A percentile compares a stretch with the other conserved stretches of the same genome.
These are phyloP conservation scores for Teunomyces kruisii DNA, from an alignment of 805 yeast genomes.

Conservation along the genomic window DNA sequence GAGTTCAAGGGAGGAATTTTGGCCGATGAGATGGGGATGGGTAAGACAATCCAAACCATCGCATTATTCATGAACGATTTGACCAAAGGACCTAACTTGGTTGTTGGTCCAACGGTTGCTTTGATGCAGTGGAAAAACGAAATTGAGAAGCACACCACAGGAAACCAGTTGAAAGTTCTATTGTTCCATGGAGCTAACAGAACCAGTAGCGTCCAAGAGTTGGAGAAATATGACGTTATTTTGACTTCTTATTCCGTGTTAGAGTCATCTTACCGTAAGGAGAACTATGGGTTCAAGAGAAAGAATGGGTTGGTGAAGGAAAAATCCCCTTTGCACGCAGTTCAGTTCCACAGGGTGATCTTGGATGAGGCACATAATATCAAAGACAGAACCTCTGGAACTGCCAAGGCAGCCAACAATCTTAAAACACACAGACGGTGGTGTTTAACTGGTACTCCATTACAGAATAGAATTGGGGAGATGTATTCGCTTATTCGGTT, in stretches of 20 bases:
- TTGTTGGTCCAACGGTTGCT: constrained; percentile 98
- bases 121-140: constrained; percentile 97
- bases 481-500: constrained; percentile 89
- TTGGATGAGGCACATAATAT: constrained; percentile 97
- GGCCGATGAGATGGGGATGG: constrained; percentile 99
- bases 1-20: constrained; percentile 84
- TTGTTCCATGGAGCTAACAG: constrained; percentile 87
- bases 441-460: constrained; percentile 95
- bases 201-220: constrained; percentile 53
- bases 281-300: constrained; percentile 78
- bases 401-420: constrained; percentile 86
- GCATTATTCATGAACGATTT: constrained; percentile 76
- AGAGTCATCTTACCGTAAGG: constrained; percentile 83
- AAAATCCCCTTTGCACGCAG: constrained; percentile 67
- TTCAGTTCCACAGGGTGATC: constrained; percentile 79
- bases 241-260: constrained; percentile 90
- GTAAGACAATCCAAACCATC: constrained; percentile 95
- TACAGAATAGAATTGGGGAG: constrained; percentile 96
- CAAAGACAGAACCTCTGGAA: constrained; percentile 90
- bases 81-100: constrained; percentile 71
- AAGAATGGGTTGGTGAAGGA: constrained; percentile 72
- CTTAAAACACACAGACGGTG: constrained; percentile 73
- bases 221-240: constrained; percentile 71
- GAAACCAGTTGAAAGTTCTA: constrained; percentile 62
- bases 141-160: constrained; percentile 75